Conservation (phyloP, 257 asterid genomes). For the Scutellaria galericulata region DNA sequence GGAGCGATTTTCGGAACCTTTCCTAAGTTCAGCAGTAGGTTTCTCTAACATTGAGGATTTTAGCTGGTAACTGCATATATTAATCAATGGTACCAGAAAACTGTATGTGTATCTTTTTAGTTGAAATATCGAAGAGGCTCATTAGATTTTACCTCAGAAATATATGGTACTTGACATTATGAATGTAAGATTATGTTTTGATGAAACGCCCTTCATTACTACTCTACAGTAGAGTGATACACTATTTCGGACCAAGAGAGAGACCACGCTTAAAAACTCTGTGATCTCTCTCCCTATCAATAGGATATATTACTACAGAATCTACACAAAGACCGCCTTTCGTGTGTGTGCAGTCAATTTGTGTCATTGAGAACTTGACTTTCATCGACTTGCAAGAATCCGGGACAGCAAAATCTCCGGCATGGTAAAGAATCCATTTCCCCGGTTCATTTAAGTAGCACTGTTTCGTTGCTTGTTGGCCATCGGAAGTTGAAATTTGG, state of each 20-base stretch:
- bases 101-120: not conserved
- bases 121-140: no score
- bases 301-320: slow-evolving; percentile 77
- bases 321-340: slow-evolving; percentile 94
- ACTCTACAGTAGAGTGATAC: no score
- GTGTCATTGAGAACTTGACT: slow-evolving; percentile 88
- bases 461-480: slow-evolving; percentile 76
- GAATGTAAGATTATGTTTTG: no score
- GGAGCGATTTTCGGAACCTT: slow-evolving; percentile 29
- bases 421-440: slow-evolving; percentile 71
- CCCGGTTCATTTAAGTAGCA: slow-evolving; percentile 81
- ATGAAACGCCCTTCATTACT: no score
- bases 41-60: slow-evolving; percentile 25
- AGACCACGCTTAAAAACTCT: slow-evolving; percentile 57
- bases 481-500: slow-evolving; percentile 77
- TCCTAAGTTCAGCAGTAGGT: slow-evolving; percentile 20
- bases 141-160: no score
- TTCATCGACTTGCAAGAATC: slow-evolving; percentile 45
- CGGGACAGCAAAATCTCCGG: slow-evolving; percentile 69
- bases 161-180: no score
- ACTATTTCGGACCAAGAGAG: slow-evolving; percentile 17
- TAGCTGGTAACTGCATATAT: slow-evolving; percentile 17
- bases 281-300: slow-evolving; percentile 62
- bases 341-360: slow-evolving; percentile 91
- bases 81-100: not conserved